These are phyloP conservation scores for Monosporascus ibericus DNA, from an alignment of 2,329 filamentous ascomycete genomes.

Conservation along the genomic window DNA sequence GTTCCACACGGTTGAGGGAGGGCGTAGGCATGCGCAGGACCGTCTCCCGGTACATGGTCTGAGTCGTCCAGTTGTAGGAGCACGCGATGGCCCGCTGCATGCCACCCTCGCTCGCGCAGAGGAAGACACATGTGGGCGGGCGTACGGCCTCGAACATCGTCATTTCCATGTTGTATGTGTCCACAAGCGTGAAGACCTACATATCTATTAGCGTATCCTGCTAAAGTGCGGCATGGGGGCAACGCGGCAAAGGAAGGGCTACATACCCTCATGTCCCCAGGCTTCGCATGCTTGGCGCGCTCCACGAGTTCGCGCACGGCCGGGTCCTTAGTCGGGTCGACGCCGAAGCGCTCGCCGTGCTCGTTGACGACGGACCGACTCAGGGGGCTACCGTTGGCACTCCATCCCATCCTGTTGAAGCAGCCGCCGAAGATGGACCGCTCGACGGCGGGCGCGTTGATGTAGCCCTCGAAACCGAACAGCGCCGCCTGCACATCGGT, in stretches of 20 bases:
- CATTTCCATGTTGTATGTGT: constrained; percentile 36
- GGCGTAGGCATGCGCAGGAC: constrained; percentile 34
- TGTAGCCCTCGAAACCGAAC: constrained; percentile 2
- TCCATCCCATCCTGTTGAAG: constrained; percentile 7
- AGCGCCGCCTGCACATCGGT: constrained; percentile 1
- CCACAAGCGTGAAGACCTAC: constrained; percentile 30
- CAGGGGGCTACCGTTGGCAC: constrained; percentile 6
- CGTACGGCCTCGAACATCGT: constrained; percentile 26
- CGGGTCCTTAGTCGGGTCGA: background rate
- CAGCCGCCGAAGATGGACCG: constrained; percentile 7
- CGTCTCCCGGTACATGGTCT: constrained; percentile 34
- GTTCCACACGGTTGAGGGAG: constrained; percentile 29
- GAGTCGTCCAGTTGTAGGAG: constrained; percentile 36
- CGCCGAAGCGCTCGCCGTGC: constrained; percentile 1
- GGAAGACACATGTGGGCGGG: constrained; percentile 32
- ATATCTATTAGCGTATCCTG: background rate
- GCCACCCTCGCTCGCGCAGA: constrained; percentile 38
- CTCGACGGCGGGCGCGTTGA: constrained; percentile 5
- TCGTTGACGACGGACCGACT: constrained; percentile 1
- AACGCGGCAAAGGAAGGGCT: no score
- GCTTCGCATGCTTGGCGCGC: background rate
- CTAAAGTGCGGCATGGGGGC: background rate
- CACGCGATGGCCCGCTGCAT: constrained; percentile 39
- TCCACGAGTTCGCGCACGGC: background rate
- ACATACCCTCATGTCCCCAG: background rate